These are phyloP conservation scores for Coemansia sp. DNA, from an alignment of 192 early-diverging fungal genomes.

Conservation along the genomic window DNA sequence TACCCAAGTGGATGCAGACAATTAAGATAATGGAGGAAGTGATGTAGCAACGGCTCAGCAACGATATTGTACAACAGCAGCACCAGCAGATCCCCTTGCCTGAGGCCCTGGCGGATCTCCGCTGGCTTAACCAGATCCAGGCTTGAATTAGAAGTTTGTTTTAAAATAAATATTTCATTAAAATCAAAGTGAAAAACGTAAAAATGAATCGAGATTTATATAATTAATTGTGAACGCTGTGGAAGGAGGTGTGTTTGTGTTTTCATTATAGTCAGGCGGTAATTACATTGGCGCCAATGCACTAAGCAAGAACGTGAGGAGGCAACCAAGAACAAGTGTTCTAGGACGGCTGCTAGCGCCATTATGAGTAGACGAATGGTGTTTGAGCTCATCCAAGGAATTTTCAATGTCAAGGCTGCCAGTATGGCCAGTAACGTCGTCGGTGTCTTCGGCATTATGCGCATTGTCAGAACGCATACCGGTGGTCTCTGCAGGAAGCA, in stretches of 20 bases:
- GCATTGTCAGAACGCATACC: conserved; percentile 1
- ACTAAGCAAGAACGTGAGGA: conserved; percentile 23
- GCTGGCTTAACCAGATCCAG: not conserved
- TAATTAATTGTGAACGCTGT: not conserved
- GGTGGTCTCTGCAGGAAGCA: conserved; percentile 3
- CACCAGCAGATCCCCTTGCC: conserved; percentile 6
- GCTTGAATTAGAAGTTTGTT: no score
- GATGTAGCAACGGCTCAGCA: not conserved
- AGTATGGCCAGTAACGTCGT: conserved; percentile 18
- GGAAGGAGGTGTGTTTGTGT: not conserved
- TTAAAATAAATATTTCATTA: no score
- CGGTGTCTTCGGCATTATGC: conserved; percentile 15
- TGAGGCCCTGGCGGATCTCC: conserved; percentile 4
- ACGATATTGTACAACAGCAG: conserved; percentile 8
- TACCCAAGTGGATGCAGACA: not conserved
- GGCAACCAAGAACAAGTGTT: conserved; percentile 25
- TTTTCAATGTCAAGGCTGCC: conserved; percentile 22
- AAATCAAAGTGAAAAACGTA: not conserved
- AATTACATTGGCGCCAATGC: conserved; percentile 28
- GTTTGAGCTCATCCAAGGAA: conserved; percentile 12
- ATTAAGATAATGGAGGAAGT: no score
- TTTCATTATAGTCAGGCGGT: not conserved
- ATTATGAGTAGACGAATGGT: conserved; percentile 14
- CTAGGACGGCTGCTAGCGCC: conserved; percentile 15
- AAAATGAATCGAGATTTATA: not conserved